These are phyloP conservation scores for Leishmania tropica DNA, from an alignment of 208 protist genomes.

Conservation along the genomic window DNA sequence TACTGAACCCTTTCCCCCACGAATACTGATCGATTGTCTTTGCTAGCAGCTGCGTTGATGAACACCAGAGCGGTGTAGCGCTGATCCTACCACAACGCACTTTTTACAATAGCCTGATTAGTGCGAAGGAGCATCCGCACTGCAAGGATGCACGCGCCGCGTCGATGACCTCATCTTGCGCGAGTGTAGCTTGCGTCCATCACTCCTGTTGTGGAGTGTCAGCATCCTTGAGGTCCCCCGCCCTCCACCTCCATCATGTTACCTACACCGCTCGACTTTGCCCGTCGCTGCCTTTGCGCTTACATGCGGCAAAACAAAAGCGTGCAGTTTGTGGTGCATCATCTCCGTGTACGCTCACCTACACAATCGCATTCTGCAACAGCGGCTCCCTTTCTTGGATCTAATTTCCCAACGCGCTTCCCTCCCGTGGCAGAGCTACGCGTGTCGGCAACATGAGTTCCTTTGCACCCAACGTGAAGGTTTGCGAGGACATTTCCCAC, in stretches of 20 bases:
- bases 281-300: background rate
- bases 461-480: constrained; percentile 44
- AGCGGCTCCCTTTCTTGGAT: background rate
- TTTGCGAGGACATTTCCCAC: constrained; percentile 39
- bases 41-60: background rate
- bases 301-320: too few species aligned
- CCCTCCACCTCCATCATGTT: background rate
- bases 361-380: too few species aligned
- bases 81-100: background rate
- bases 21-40: background rate
- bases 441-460: background rate
- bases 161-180: background rate
- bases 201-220: background rate
- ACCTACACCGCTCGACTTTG: too few species aligned
- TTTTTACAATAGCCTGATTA: background rate
- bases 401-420: background rate
- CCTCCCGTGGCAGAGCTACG: background rate
- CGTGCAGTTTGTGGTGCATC: background rate
- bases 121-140: background rate
- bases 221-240: background rate
- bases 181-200: background rate
- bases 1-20: background rate
- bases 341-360: too few species aligned
- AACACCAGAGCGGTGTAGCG: background rate
- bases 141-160: background rate